Conservation (phyloP, 495 filamentous ascomycete species). For the Podospora comata region DNA sequence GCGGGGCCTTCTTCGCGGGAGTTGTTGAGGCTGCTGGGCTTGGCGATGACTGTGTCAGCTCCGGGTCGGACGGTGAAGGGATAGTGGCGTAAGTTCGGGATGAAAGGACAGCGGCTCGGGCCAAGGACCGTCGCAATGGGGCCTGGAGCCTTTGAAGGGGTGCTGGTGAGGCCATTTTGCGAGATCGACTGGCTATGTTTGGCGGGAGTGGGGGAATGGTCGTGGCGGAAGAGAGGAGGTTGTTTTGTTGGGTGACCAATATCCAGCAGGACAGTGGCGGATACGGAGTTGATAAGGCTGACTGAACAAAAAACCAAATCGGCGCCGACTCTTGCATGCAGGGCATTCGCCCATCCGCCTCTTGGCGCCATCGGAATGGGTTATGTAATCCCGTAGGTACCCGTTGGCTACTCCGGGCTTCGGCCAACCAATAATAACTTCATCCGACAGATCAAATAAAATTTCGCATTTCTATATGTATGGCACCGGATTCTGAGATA, state of each 20-base stretch:
- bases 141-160: constrained; percentile 34
- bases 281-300: constrained; percentile 13
- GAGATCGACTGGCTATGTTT: background rate
- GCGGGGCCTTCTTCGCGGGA: constrained; percentile 27
- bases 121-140: constrained; percentile 32
- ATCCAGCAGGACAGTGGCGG: background rate
- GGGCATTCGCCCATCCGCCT: constrained; percentile 7
- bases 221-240: background rate
- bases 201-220: background rate
- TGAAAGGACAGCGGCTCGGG: constrained; percentile 23
- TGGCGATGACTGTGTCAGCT: constrained; percentile 14
- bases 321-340: constrained; percentile 7
- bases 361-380: constrained; percentile 15
- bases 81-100: constrained; percentile 34
- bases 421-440: background rate
- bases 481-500: too few species aligned
- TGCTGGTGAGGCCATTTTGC: constrained; percentile 30
- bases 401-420: constrained; percentile 19
- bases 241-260: constrained; percentile 6
- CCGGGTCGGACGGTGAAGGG: constrained; percentile 26
- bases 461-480: too few species aligned
- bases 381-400: constrained; percentile 27
- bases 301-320: constrained; percentile 11
- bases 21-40: constrained; percentile 10
- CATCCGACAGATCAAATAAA: too few species aligned